Evolutionary conservation across 2,329 filamentous ascomycete genomes (phyloP).

Genomic region (Aspergillus candidus): DNA sequence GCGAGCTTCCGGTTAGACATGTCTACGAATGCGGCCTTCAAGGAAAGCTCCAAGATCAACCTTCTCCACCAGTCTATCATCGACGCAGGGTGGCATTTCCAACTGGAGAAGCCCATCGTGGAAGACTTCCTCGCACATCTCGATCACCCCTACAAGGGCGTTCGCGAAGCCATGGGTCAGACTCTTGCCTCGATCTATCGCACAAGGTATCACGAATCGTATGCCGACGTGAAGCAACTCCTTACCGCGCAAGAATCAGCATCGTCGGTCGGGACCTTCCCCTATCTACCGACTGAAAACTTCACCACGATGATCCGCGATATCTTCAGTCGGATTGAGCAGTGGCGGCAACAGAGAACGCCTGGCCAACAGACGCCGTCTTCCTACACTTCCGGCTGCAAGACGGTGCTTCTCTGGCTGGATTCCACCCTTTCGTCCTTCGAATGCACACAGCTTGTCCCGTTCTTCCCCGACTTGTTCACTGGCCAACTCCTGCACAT

Average conservation of each 20-base stretch:
- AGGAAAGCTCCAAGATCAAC: slow-evolving; percentile 94
- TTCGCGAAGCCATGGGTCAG: slow-evolving; percentile 87
- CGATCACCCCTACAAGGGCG: slow-evolving; percentile 96
- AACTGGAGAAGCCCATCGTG: slow-evolving; percentile 77
- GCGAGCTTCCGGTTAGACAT: slow-evolving; percentile 86
- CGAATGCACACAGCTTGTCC: slow-evolving; percentile 83
- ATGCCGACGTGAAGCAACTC: slow-evolving; percentile 68
- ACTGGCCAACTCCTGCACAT: slow-evolving; percentile 94
- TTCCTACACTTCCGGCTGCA: slow-evolving; percentile 90
- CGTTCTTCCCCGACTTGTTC: slow-evolving; percentile 84
- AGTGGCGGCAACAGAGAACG: slow-evolving; percentile 76
- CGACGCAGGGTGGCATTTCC: slow-evolving; percentile 94
- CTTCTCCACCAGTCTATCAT: slow-evolving; percentile 81
- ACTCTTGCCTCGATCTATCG: slow-evolving; percentile 84
- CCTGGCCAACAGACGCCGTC: slow-evolving; percentile 90
- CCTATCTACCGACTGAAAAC: slow-evolving; percentile 71
- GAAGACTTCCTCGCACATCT: slow-evolving; percentile 85
- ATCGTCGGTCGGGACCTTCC: slow-evolving; percentile 76
- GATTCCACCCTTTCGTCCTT: slow-evolving; percentile 85
- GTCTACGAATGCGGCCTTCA: slow-evolving; percentile 94
- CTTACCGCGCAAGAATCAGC: slow-evolving; percentile 70
- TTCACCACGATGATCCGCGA: slow-evolving; percentile 66
- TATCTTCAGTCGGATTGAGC: slow-evolving; percentile 73
- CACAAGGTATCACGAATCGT: slow-evolving; percentile 90
- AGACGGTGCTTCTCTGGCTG: slow-evolving; percentile 92